A percentile compares a stretch with the other conserved stretches of the same genome.
Conservation (phyloP, 1,139 yeast genomes). For the Entelexis sorbosivorans region DNA sequence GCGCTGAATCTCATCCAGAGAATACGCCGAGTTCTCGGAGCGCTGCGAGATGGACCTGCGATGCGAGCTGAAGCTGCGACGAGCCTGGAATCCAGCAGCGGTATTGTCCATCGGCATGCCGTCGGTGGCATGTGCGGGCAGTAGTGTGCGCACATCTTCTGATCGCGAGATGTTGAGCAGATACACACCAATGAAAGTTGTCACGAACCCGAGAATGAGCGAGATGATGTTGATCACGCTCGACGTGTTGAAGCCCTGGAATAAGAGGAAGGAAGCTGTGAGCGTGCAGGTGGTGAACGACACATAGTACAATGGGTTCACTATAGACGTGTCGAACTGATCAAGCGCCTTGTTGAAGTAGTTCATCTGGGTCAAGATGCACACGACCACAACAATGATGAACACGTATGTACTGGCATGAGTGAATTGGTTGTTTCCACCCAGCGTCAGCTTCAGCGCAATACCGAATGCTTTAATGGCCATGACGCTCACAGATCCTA, state of each 20-base stretch:
- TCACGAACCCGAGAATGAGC: constrained; percentile 74
- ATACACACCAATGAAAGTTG: constrained; percentile 81
- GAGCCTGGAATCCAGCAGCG: constrained; percentile 68
- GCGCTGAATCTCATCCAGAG: constrained; percentile 15
- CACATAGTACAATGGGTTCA: constrained; percentile 82
- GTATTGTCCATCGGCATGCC: constrained; percentile 80
- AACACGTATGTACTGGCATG: constrained; percentile 77
- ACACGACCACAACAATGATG: constrained; percentile 60
- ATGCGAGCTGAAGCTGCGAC: constrained; percentile 39
- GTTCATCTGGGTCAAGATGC: constrained; percentile 86
- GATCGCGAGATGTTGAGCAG: constrained; percentile 68
- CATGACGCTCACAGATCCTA: constrained; percentile 87
- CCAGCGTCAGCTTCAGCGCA: constrained; percentile 72
- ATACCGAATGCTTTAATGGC: constrained; percentile 89
- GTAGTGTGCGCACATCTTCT: constrained; percentile 39
- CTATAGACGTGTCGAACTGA: constrained; percentile 86
- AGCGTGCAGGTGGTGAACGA: constrained; percentile 85
- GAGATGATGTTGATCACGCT: constrained; percentile 73
- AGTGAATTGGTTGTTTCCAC: constrained; percentile 84
- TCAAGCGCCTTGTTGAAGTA: constrained; percentile 88
- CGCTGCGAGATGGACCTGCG: constrained; percentile 25
- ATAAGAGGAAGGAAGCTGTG: constrained; percentile 74
- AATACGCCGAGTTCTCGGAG: constrained; percentile 25
- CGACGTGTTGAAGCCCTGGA: constrained; percentile 78
- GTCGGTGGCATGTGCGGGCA: constrained; percentile 49